Conservation (phyloP, 176 grass and related monocot species). For the Ensete glaucum region DNA sequence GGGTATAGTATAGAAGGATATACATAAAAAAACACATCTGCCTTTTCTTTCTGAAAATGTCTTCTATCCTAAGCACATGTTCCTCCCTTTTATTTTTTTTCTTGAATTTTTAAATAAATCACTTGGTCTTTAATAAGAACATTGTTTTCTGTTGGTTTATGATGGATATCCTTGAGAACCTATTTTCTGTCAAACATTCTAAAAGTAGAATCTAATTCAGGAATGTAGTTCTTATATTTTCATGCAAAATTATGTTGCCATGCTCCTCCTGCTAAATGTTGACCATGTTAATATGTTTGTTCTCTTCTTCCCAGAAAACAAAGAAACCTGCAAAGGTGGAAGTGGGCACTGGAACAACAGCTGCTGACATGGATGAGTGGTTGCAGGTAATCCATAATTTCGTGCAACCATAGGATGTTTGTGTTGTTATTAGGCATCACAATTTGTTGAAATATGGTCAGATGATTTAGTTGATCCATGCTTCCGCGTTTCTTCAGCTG, state of each 20-base stretch:
- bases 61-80: not conserved
- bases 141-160: not conserved
- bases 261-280: not conserved
- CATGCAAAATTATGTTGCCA: not conserved
- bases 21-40: not conserved
- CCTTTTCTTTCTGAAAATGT: not conserved
- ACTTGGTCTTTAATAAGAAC: not conserved
- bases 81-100: not conserved
- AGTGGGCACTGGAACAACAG: slow-evolving; percentile 10
- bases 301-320: slow-evolving; percentile 4
- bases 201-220: not conserved
- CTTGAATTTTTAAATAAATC: not conserved
- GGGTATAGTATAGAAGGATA: not conserved
- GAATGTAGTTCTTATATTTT: not conserved
- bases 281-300: not conserved
- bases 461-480: no score
- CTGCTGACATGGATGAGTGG: slow-evolving; percentile 22
- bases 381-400: slow-evolving; percentile 7
- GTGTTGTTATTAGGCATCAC: no score
- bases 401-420: not conserved
- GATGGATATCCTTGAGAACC: no score
- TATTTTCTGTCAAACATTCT: not conserved
- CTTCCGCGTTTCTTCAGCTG: no score
- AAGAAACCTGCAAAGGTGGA: slow-evolving; percentile 16
- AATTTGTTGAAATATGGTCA: no score